Percentiles rank a stretch among this genome's conserved stretches.
phyloP scores from a whole-genome alignment of 257 asterid species.

The Gentiana straminea region DNA sequence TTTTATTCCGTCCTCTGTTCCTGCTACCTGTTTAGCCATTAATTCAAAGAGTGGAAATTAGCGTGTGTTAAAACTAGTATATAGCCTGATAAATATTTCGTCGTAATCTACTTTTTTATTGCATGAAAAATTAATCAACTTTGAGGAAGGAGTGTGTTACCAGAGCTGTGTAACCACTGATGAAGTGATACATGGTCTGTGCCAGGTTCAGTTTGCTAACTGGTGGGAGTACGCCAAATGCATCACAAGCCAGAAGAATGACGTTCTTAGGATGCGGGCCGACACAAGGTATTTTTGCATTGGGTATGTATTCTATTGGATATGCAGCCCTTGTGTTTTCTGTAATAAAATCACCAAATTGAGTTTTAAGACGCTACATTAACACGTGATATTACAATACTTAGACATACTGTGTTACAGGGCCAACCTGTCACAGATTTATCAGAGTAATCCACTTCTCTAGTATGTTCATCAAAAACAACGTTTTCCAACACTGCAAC shows the following conservation, averaged over 20 bases:
- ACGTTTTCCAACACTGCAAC: slow-evolving; percentile 70
- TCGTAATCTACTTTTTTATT: not conserved
- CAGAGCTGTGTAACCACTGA: slow-evolving; percentile 94
- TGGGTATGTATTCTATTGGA: slow-evolving; percentile 87
- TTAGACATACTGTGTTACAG: not conserved
- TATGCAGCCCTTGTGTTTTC: slow-evolving; percentile 94
- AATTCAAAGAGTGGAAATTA: not conserved
- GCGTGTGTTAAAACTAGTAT: not conserved
- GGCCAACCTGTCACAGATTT: slow-evolving; percentile 77
- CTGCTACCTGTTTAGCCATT: slow-evolving; percentile 57
- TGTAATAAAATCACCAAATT: slow-evolving; percentile 12
- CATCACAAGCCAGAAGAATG: slow-evolving; percentile 87
- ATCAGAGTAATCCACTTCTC: slow-evolving; percentile 81
- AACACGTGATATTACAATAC: too few relatives aligned
- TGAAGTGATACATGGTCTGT: slow-evolving; percentile 93
- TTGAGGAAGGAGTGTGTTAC: slow-evolving; percentile 17
- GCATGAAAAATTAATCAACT: not conserved
- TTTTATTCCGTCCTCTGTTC: slow-evolving; percentile 90
- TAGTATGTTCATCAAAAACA: slow-evolving; percentile 82
- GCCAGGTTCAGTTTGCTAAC: slow-evolving; percentile 82
- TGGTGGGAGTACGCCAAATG: slow-evolving; percentile 95
- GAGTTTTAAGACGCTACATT: not conserved
- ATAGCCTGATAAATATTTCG: not conserved
- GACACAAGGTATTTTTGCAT: slow-evolving; percentile 84
- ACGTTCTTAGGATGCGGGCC: slow-evolving; percentile 94